Conservation (phyloP, 148 eudicot species). For the Rhododendron vialii region DNA sequence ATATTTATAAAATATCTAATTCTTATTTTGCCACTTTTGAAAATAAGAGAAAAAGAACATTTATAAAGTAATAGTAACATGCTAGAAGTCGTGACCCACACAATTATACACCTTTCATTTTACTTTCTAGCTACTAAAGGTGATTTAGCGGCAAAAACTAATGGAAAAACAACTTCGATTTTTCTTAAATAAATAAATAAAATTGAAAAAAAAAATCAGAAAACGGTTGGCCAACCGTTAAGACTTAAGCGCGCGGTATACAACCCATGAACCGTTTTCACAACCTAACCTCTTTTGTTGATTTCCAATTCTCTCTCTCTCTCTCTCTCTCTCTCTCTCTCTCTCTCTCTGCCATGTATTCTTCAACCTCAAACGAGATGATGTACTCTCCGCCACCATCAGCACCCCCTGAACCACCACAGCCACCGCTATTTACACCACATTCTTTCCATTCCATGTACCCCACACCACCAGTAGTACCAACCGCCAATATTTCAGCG, state of each 20-base stretch:
- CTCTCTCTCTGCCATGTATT: background rate
- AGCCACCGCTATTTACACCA: background rate
- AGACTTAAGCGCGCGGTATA: background rate
- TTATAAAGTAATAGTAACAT: too few species aligned
- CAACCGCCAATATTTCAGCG: background rate
- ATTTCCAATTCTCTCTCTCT: background rate
- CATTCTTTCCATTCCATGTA: background rate
- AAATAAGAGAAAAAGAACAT: too few species aligned
- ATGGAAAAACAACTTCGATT: too few species aligned
- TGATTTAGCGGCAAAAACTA: background rate
- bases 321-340: constrained; percentile 1
- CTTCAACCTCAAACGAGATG: background rate
- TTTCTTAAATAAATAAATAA: background rate
- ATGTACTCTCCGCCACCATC: constrained; percentile 4
- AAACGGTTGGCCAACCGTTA: constrained; percentile 10
- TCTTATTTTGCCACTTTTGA: too few species aligned
- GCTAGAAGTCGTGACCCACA: too few species aligned
- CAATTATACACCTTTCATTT: too few species aligned
- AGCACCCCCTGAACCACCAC: constrained; percentile 16
- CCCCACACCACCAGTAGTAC: background rate
- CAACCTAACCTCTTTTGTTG: background rate
- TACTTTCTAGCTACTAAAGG: background rate
- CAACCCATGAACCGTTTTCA: background rate
- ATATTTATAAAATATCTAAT: too few species aligned
- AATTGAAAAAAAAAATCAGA: background rate